phyloP scores from a whole-genome alignment of 164 flowering plant species.

The Magnolia kwangsiensis region DNA sequence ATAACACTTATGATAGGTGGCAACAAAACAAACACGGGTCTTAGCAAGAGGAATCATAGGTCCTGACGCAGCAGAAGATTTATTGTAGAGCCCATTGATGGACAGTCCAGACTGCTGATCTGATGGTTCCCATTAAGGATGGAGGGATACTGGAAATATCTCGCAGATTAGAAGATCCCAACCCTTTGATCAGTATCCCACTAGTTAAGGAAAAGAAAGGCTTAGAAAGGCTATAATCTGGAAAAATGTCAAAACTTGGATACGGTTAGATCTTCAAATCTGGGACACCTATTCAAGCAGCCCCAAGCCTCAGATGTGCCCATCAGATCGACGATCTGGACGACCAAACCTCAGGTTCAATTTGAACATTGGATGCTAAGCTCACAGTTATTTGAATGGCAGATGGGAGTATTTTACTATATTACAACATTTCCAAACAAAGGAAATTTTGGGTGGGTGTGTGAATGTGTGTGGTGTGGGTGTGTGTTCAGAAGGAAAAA shows the following conservation, averaged over 20 bases:
- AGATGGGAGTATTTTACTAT: background rate
- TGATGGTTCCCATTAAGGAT: too few species aligned
- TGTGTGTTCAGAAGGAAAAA: background rate
- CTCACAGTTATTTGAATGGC: background rate
- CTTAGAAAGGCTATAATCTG: too few species aligned
- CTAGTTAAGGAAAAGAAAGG: too few species aligned
- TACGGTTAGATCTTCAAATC: background rate
- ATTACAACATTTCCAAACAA: background rate
- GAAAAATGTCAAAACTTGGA: background rate
- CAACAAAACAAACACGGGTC: too few species aligned
- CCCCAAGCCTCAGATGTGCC: background rate
- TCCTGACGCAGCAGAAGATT: too few species aligned
- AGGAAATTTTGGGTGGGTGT: background rate
- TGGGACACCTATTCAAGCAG: background rate
- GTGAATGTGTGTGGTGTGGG: too few species aligned
- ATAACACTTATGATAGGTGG: background rate
- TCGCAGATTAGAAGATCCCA: too few species aligned
- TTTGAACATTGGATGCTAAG: background rate
- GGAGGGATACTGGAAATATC: too few species aligned
- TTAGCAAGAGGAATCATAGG: too few species aligned
- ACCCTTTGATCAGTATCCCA: too few species aligned
- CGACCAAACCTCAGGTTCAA: background rate
- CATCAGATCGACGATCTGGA: background rate
- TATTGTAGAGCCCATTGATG: too few species aligned
- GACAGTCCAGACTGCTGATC: too few species aligned